Conservation (phyloP, 2,329 filamentous ascomycete species). For the Trichocomaceae sp. region DNA sequence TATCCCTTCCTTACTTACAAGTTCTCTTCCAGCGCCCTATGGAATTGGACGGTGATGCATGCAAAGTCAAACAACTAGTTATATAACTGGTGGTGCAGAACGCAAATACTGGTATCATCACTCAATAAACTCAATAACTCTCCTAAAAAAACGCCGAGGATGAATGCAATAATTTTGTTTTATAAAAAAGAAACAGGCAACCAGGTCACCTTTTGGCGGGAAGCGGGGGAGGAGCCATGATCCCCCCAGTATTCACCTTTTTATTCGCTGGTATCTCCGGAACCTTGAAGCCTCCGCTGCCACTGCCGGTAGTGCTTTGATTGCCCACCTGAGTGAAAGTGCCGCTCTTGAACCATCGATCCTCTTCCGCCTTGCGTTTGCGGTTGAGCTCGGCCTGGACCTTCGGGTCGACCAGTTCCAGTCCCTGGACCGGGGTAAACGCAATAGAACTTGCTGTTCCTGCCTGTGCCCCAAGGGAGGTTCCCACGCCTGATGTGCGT, state of each 20-base stretch:
- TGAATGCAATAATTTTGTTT: constrained; percentile 10
- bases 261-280: constrained; percentile 68
- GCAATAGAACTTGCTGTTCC: constrained; percentile 82
- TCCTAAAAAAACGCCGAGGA: constrained; percentile 3
- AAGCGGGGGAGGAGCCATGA: constrained; percentile 43
- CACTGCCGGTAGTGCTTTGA: constrained; percentile 29
- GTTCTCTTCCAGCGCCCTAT: too few species aligned
- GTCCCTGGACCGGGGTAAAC: constrained; percentile 88
- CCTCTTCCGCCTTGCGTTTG: constrained; percentile 90
- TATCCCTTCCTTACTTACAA: neutral
- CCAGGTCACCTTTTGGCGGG: constrained; percentile 22
- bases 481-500: constrained; percentile 73
- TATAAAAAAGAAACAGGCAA: neutral
- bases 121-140: constrained; percentile 3
- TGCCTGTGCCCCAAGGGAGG: constrained; percentile 54
- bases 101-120: constrained; percentile 12
- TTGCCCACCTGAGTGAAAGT: constrained; percentile 80
- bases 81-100: neutral
- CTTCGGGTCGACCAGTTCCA: constrained; percentile 93
- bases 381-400: constrained; percentile 77
- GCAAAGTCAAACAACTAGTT: neutral
- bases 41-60: neutral
- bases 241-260: constrained; percentile 61
- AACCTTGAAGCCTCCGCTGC: constrained; percentile 70
- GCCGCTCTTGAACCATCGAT: constrained; percentile 95